Conservation (phyloP, 495 filamentous ascomycete genomes). For the Baudoinia panamericana region DNA sequence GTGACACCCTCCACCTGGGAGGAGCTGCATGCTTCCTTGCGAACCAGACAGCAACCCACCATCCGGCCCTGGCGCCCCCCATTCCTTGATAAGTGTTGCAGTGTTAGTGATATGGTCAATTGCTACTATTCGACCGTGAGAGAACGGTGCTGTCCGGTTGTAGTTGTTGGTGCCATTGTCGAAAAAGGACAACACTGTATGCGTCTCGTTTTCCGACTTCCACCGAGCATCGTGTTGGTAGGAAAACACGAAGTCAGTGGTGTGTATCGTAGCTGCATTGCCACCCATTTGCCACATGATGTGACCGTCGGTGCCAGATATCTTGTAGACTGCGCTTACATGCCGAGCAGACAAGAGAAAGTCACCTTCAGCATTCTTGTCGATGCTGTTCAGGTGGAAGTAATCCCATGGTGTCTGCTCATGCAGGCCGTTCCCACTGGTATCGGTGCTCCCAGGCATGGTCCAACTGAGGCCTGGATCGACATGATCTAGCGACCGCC, state of each 20-base stretch:
- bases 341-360: constrained; percentile 25
- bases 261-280: constrained; percentile 29
- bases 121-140: constrained; percentile 45
- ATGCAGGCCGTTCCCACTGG: constrained; percentile 33
- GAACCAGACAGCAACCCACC: constrained; percentile 40
- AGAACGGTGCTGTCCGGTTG: constrained; percentile 37
- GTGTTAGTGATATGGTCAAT: constrained; percentile 42
- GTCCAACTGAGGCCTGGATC: constrained; percentile 20
- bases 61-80: constrained; percentile 31
- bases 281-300: constrained; percentile 24
- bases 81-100: constrained; percentile 36
- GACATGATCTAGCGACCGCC: constrained; percentile 33
- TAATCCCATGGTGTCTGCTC: constrained; percentile 21
- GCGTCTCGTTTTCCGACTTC: constrained; percentile 28
- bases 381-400: constrained; percentile 28
- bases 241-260: constrained; percentile 24
- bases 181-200: constrained; percentile 19
- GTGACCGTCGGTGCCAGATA: constrained; percentile 19
- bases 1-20: constrained; percentile 42
- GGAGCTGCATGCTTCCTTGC: constrained; percentile 47
- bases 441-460: constrained; percentile 12
- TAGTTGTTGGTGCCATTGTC: constrained; percentile 34
- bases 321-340: constrained; percentile 18
- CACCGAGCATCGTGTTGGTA: constrained; percentile 27
- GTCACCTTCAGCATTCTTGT: constrained; percentile 24